Evolutionary conservation across 495 filamentous ascomycete genomes (phyloP), one percentile per base, ranked within the genome.

Genomic region (Aspergillus conjunctus): DNA sequence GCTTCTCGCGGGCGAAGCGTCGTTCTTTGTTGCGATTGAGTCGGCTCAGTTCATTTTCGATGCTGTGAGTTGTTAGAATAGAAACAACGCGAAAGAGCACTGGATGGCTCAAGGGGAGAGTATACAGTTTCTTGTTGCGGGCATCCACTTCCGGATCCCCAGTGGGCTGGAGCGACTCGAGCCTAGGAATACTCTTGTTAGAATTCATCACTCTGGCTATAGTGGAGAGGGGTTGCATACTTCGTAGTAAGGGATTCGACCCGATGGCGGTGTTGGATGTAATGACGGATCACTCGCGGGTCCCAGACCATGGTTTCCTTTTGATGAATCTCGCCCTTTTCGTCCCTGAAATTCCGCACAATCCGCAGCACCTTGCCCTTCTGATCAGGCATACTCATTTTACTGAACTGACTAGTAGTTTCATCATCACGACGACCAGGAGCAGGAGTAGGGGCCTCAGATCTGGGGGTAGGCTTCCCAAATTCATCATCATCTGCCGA

Each of bases 1-100:
- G 88, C 64, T 92, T 93, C 68, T 98, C 94, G 64, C 94, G 92
- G 53, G 90, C 91, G 67, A 91, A 85, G 46, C 91, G 88, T 46
- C 94, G 91, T 57, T 97, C 93, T 68, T 90, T 90, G 77, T 99
- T 99, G 63, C 90, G 87, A 64, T 92, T 81, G 6, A 99, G 81
- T 51, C 94, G 89, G 43, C 82, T 84, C 32, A 93, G 80, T 71
- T 99, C 94, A 58, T 82, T 81, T 61, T 88, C 79, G 54, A 96
- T 78, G 33, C 90, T 92, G 67, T 51, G 12, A 18, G 18, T 37
- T 9, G 44, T 54, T 50, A 54, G 49, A 30, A 57, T 49, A 55
- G 61, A 30, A 32, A 34, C 26, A 8, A 17, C 10, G 17, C 1
- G 34, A 15, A 56, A n/a, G 33, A 33, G 32, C 9, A 14, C 34